Evolutionary conservation across 495 filamentous ascomycete genomes (phyloP).

Genomic region (Aspergillus carlsbadensis): DNA sequence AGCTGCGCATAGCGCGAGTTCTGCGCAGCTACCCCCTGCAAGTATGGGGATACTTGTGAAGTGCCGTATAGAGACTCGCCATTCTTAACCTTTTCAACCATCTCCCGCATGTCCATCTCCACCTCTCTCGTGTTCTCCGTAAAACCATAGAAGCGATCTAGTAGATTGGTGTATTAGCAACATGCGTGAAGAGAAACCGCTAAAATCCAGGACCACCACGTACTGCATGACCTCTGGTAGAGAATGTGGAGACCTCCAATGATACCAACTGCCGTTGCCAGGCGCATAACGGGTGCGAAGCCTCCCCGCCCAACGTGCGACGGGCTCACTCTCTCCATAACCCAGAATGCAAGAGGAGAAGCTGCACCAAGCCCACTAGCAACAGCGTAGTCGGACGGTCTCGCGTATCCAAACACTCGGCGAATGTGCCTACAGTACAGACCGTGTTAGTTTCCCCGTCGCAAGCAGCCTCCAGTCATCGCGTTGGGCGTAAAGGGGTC

Average conservation of each 20-base stretch:
- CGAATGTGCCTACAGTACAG: constrained; percentile 72
- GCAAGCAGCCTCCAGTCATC: not conserved
- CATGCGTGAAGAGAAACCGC: not conserved
- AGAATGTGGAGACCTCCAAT: constrained; percentile 75
- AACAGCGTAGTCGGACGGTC: constrained; percentile 74
- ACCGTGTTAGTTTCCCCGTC: constrained; percentile 20
- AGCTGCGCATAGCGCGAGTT: constrained; percentile 89
- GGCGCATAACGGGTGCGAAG: constrained; percentile 78
- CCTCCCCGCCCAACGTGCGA: constrained; percentile 77
- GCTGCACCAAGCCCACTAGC: constrained; percentile 62
- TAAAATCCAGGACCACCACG: constrained; percentile 18
- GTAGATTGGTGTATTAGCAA: not conserved
- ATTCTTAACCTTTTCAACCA: constrained; percentile 91
- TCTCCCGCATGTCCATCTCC: constrained; percentile 96
- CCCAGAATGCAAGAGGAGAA: constrained; percentile 69
- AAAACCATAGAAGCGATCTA: constrained; percentile 86
- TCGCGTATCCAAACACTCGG: constrained; percentile 83
- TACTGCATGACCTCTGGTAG: constrained; percentile 72
- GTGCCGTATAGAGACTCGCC: constrained; percentile 89
- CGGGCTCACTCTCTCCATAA: constrained; percentile 80
- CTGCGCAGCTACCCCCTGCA: constrained; percentile 89
- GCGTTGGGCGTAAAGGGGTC: not conserved
- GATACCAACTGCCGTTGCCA: constrained; percentile 66
- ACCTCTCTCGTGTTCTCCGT: constrained; percentile 87
- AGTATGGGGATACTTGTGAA: constrained; percentile 72